Evolutionary conservation across 371 early-diverging fungal species (phyloP), one percentile per base, ranked within the genome.

Genomic region (Lichtheimia ramosa): DNA sequence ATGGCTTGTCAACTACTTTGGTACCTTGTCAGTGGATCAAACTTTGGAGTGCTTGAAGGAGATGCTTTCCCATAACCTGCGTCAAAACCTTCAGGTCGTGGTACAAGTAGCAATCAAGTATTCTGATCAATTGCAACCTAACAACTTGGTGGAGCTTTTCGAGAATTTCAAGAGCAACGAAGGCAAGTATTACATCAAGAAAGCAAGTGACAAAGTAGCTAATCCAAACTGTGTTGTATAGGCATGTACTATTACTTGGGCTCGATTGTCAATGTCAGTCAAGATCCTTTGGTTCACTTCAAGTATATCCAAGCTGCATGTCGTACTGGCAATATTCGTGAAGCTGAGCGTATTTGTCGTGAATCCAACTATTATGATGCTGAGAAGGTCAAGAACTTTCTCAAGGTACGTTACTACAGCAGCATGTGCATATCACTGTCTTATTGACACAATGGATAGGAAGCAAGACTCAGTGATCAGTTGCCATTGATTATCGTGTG

Each of bases 261-360:
- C 0, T 87, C 97, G 0, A 87, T 96, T 48, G 97, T 97, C 68
- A 97, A 97, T 74, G 85, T 94, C 63, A 93, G 94, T 62, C 90
- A 94, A 65, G 97, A 97, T 63, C 85, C 92, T 8, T 91, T 94
- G 28, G 99, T 98, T 3, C 94, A 96, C 65, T 96, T 94, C 87
- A 96, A 95, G 81, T 98, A 97, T 71, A 98, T 98, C 60, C 95
- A 97, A 75, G 94, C 97, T 27, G 97, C 97, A 3, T 89, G 91
- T 64, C 83, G 88, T 43, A 93, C 94, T 28, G 96, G 96, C 8
- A 98, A 98, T 75, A 75, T 92, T 51, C 96, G 96, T 82, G 99
- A 97, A 71, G 97, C 97, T 14, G 99, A 98, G 76, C 89, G 97
- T 48, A 93, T 98, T 52, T 96, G 96, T 71, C 87, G 96, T 50